Conservation (phyloP, 2,329 filamentous ascomycete genomes). For the Ceratocystis papillata region DNA sequence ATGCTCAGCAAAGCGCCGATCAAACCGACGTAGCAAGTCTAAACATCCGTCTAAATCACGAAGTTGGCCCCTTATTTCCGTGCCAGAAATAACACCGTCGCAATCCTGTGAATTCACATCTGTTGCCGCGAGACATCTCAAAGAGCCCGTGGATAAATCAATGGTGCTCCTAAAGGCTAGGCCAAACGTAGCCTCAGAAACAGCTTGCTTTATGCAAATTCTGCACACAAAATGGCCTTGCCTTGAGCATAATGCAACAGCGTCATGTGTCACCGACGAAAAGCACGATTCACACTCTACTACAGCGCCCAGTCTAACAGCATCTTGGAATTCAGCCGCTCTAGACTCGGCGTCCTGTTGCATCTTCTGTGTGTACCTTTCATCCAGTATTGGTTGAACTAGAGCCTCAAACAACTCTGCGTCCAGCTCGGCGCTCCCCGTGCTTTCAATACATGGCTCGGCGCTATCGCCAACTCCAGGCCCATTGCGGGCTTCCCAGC, state of each 20-base stretch:
- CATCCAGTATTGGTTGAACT: slow-evolving; percentile 41
- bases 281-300: slow-evolving; percentile 44
- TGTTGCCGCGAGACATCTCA: slow-evolving; percentile 53
- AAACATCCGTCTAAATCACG: background rate
- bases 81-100: background rate
- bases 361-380: slow-evolving; percentile 37
- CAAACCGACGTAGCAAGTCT: slow-evolving; percentile 63
- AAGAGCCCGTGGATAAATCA: slow-evolving; percentile 57
- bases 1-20: slow-evolving; percentile 68
- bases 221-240: slow-evolving; percentile 67
- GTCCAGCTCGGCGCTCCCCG: slow-evolving; percentile 54
- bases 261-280: background rate
- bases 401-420: slow-evolving; percentile 50
- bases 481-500: background rate
- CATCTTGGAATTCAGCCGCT: slow-evolving; percentile 41
- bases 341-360: slow-evolving; percentile 49
- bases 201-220: slow-evolving; percentile 67
- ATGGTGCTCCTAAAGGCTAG: slow-evolving; percentile 83
- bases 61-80: background rate
- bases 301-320: slow-evolving; percentile 36
- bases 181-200: slow-evolving; percentile 82
- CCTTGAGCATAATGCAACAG: slow-evolving; percentile 25
- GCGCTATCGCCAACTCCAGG: background rate
- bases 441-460: slow-evolving; percentile 42
- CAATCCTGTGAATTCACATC: background rate